Conservation (phyloP, 805 yeast species). For the Phaffomyces opuntiae region DNA sequence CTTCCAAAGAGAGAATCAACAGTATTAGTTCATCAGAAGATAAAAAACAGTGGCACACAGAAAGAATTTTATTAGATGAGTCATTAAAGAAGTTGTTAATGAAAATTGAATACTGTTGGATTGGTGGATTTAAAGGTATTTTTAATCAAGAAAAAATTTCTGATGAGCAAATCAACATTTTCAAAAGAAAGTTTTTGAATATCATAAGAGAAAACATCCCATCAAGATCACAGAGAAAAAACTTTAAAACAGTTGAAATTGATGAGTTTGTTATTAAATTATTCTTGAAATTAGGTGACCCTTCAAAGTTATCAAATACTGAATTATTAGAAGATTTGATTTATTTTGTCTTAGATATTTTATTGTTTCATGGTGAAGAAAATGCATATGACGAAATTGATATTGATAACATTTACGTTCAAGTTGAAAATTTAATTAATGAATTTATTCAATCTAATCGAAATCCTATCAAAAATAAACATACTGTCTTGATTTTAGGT, state of each 20-base stretch:
- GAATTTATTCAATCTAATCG: slow-evolving; percentile 20
- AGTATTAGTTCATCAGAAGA: slow-evolving; percentile 49
- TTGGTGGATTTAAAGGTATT: slow-evolving; percentile 69
- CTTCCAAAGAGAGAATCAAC: slow-evolving; percentile 46
- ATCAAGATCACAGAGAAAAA: slow-evolving; percentile 37
- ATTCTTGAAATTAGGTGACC: slow-evolving; percentile 41
- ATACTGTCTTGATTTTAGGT: slow-evolving; percentile 66
- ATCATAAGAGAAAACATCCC: slow-evolving; percentile 43
- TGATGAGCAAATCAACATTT: slow-evolving; percentile 21
- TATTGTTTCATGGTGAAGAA: slow-evolving; percentile 56
- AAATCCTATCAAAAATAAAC: slow-evolving; percentile 28
- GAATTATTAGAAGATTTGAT: slow-evolving; percentile 56
- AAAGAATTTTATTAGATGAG: slow-evolving; percentile 54
- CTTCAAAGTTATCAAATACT: slow-evolving; percentile 24
- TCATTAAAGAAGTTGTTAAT: slow-evolving; percentile 45
- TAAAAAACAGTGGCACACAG: slow-evolving; percentile 72
- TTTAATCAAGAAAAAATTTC: slow-evolving; percentile 35
- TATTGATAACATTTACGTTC: slow-evolving; percentile 45
- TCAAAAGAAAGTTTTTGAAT: slow-evolving; percentile 31
- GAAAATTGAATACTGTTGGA: slow-evolving; percentile 58
- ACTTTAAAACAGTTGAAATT: slow-evolving; percentile 25
- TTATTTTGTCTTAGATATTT: slow-evolving; percentile 51
- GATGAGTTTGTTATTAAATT: slow-evolving; percentile 43
- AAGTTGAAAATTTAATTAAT: slow-evolving; percentile 40
- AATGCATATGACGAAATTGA: slow-evolving; percentile 63